phyloP scores from a whole-genome alignment of 2,329 filamentous ascomycete genomes.

The Clonostachys chloroleuca region DNA sequence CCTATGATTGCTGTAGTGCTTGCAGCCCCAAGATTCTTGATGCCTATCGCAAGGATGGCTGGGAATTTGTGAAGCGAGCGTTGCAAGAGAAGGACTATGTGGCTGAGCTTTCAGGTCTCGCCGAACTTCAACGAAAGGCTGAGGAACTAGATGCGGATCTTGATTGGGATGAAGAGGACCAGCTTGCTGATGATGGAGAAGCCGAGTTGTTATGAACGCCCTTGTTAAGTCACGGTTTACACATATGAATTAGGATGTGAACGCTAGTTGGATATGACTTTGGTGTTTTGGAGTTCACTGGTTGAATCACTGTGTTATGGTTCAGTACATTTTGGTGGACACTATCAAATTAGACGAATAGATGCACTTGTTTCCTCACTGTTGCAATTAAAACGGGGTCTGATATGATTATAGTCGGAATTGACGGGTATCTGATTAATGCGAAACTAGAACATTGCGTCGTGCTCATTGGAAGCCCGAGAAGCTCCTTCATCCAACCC shows the following conservation, averaged over 20 bases:
- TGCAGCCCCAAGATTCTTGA: conserved; percentile 68
- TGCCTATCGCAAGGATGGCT: conserved; percentile 63
- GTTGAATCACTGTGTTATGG: too few relatives aligned
- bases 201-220: too few relatives aligned
- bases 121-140: conserved; percentile 62
- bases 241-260: too few relatives aligned
- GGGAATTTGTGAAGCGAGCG: conserved; percentile 73
- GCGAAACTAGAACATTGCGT: neutral
- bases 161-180: conserved; percentile 59
- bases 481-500: neutral
- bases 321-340: too few relatives aligned
- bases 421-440: neutral
- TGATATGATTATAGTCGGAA: neutral
- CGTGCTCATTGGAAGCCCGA: too few relatives aligned
- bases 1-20: conserved; percentile 78
- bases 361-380: too few relatives aligned
- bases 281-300: too few relatives aligned
- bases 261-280: too few relatives aligned
- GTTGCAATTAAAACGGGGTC: too few relatives aligned
- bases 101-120: conserved; percentile 68
- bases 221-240: too few relatives aligned
- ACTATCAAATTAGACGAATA: too few relatives aligned
- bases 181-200: conserved; percentile 35
- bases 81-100: conserved; percentile 75
- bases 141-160: conserved; percentile 47